These are phyloP conservation scores for Macrolepiota dolichaula DNA, from an alignment of 768 basidiomycete species.

Conservation along the genomic window DNA sequence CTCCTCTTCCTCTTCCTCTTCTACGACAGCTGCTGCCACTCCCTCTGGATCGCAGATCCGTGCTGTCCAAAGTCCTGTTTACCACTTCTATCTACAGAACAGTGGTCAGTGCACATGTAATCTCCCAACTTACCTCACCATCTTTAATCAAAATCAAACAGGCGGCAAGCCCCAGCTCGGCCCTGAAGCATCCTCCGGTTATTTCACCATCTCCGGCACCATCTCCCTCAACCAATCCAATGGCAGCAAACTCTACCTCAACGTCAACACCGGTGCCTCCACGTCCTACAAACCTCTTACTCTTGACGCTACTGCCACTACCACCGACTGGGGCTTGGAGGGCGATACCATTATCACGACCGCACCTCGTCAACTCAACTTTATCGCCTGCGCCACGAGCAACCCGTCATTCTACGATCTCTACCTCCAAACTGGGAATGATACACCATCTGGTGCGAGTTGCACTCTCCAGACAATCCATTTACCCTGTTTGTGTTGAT, in stretches of 20 bases:
- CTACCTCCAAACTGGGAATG: constrained; percentile 50
- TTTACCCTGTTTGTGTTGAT: constrained; percentile 40
- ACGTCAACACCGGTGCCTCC: constrained; percentile 38
- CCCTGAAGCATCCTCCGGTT: constrained; percentile 46
- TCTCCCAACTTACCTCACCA: neutral
- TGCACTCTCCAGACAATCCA: constrained; percentile 40
- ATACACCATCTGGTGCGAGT: constrained; percentile 34
- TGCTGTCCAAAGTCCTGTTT: constrained; percentile 48
- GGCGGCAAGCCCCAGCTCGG: constrained; percentile 48
- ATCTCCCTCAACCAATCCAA: constrained; percentile 41
- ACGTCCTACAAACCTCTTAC: constrained; percentile 48
- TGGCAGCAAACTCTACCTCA: constrained; percentile 45
- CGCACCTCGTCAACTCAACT: constrained; percentile 48
- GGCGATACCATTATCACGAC: constrained; percentile 60
- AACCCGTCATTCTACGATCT: constrained; percentile 39
- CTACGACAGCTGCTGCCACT: constrained; percentile 29
- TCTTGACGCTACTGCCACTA: constrained; percentile 41
- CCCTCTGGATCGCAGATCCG: constrained; percentile 49
- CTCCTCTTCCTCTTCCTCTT: constrained; percentile 23
- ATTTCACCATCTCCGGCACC: constrained; percentile 45
- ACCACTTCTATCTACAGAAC: constrained; percentile 55
- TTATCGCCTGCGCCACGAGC: constrained; percentile 47
- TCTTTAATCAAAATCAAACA: constrained; percentile 15
- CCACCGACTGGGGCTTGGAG: constrained; percentile 54
- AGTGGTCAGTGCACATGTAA: constrained; percentile 27